Base-by-base conservation (phyloP, 2,329 filamentous ascomycete species). In the Ceratocystis eucalypticola region DNA sequence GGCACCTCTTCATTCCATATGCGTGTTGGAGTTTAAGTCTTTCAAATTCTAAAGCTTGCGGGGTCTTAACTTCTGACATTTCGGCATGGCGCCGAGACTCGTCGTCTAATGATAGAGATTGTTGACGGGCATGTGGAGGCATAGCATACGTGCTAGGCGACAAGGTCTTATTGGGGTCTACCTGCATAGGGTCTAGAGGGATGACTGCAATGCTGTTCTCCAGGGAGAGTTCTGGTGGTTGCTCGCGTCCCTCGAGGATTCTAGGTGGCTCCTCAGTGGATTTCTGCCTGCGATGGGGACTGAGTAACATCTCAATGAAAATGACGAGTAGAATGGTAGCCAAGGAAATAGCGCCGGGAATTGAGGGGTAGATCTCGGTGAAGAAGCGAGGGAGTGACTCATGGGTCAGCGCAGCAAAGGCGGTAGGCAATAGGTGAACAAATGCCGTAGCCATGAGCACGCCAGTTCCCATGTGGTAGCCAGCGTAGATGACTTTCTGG, bases 311-410 rank as follows among this genome's bases (percentile, higher is more conserved):
- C 75, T 96, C 92, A 68, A 96, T 81, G 10, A 86, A 80, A 8
- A 93, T 88, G 5, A 96, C 91, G 8, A 89, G 79, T 71, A 95
- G 81, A 46, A 91, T 88, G 33, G 88, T 86, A 10, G 85, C 78
- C 84, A 96, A 90, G 62, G 89, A 86, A 67, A 95, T 85, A 64
- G 91, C 82, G 3, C 91, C 90, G 0, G 90, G 85, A 77, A 94
- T 88, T 25, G 89, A 88, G 65, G 81, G 83, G 75, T 93, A 96
- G 33, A 83, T 82, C 55, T 85, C 71, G 71, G 83, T 91, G 84
- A 90, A 95, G 73, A 91, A 88, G 65, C 79, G 77, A 12, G 87
- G 86, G 0, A 96, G 82, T 72, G 86, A 88, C 10, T 83, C 84
- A 70, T 87, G 78, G 50, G 80, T 84, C 10, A 87, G 78, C 6